phyloP scores from a whole-genome alignment of 2,329 filamentous ascomycete species.

The Sphaerulina musiva region DNA sequence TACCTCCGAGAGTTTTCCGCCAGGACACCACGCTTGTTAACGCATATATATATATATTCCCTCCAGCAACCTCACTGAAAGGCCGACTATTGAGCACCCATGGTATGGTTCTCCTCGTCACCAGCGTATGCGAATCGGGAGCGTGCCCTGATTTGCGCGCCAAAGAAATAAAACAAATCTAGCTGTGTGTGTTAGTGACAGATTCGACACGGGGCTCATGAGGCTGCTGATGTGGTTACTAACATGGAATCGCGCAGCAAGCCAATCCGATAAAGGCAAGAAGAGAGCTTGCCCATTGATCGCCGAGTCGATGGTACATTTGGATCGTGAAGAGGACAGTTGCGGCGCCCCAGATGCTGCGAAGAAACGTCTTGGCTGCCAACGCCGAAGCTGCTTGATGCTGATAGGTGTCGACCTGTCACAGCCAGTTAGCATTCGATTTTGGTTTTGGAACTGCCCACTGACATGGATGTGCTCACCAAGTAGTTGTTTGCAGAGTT shows the following conservation, averaged over 20 bases:
- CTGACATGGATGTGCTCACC: neutral
- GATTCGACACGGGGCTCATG: too few species aligned
- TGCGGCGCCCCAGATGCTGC: constrained; percentile 17
- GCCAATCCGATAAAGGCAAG: constrained; percentile 39
- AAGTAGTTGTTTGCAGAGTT: constrained; percentile 40
- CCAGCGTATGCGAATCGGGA: constrained; percentile 66
- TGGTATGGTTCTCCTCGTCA: constrained; percentile 43
- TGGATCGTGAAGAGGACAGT: constrained; percentile 32
- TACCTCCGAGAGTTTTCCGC: too few species aligned
- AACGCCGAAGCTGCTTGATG: constrained; percentile 56
- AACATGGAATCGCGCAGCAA: constrained; percentile 42
- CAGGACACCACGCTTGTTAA: neutral
- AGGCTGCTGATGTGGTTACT: too few species aligned
- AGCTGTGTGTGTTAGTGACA: too few species aligned
- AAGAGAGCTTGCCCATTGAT: constrained; percentile 43
- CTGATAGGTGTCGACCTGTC: constrained; percentile 55
- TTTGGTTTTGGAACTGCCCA: neutral
- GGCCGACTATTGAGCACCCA: constrained; percentile 18
- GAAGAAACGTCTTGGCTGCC: constrained; percentile 31
- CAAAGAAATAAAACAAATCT: constrained; percentile 66
- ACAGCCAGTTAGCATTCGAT: neutral
- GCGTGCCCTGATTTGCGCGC: constrained; percentile 60
- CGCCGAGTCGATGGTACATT: constrained; percentile 39
- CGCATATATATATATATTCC: neutral
- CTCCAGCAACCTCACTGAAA: neutral